These are phyloP conservation scores for Aechmea fasciata DNA, from an alignment of 176 grass and related monocot species.

Conservation along the genomic window DNA sequence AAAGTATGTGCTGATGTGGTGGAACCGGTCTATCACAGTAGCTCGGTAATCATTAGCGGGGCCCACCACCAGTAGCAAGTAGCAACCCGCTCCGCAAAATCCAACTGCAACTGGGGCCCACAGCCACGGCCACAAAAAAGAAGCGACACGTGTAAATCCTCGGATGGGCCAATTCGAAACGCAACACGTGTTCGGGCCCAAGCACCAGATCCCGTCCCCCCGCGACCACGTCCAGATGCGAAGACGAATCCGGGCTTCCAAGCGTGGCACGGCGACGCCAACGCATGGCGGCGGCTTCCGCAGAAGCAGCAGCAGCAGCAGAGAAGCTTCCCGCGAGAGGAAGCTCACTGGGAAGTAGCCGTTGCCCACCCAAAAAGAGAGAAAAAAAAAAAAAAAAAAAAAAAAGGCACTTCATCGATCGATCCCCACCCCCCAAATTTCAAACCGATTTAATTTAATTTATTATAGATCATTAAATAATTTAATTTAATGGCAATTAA, in stretches of 20 bases:
- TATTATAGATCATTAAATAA: background rate
- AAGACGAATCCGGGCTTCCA: background rate
- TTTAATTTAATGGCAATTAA: background rate
- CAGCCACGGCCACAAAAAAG: too few relatives aligned
- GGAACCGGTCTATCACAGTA: too few relatives aligned
- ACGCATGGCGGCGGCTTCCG: conserved; percentile 8
- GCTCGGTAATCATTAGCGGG: too few relatives aligned
- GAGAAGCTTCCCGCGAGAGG: conserved; percentile 41
- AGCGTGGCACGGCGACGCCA: conserved; percentile 22
- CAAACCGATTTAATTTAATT: background rate
- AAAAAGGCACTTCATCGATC: background rate
- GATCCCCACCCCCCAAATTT: background rate
- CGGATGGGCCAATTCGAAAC: too few relatives aligned
- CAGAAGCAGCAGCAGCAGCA: background rate
- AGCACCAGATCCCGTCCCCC: too few relatives aligned
- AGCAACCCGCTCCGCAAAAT: too few relatives aligned
- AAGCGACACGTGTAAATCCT: too few relatives aligned
- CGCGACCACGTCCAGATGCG: too few relatives aligned
- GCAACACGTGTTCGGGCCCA: too few relatives aligned
- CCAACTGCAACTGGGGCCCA: too few relatives aligned
- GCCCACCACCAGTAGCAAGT: too few relatives aligned
- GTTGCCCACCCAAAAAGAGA: background rate
- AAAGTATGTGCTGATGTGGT: too few relatives aligned
- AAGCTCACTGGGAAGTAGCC: conserved; percentile 45
- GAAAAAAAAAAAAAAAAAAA: conserved; percentile 22